These are phyloP conservation scores for Beauveria brongniartii DNA, from an alignment of 2,329 filamentous ascomycete genomes.

Conservation along the genomic window DNA sequence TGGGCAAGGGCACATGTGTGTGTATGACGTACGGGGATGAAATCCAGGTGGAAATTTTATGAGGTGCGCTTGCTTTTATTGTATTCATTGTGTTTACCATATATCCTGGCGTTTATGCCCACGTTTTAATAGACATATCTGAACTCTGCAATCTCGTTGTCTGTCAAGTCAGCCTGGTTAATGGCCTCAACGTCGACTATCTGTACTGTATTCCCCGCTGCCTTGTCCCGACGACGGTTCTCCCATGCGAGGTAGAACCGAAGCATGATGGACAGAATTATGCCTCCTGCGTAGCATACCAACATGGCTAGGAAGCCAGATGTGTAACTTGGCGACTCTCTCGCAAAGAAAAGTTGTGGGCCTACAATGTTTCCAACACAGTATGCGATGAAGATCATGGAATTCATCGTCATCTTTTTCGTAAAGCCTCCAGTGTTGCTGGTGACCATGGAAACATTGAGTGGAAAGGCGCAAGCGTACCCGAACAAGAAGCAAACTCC, in stretches of 20 bases:
- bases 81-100: background rate
- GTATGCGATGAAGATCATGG: conserved; percentile 51
- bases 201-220: background rate
- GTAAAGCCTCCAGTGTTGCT: conserved; percentile 53
- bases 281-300: conserved; percentile 47
- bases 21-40: conserved; percentile 27
- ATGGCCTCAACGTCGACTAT: conserved; percentile 1
- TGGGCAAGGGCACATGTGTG: conserved; percentile 24
- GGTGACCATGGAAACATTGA: conserved; percentile 46
- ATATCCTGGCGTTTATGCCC: background rate
- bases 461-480: conserved; percentile 32
- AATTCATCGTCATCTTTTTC: conserved; percentile 50
- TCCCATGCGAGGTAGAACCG: conserved; percentile 41
- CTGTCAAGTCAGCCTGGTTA: conserved; percentile 38
- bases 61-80: background rate
- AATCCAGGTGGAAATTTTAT: background rate
- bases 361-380: conserved; percentile 53
- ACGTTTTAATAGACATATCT: conserved; percentile 36
- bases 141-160: conserved; percentile 46
- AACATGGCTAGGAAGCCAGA: conserved; percentile 55
- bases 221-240: conserved; percentile 44
- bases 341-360: conserved; percentile 51
- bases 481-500: conserved; percentile 44
- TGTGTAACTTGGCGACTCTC: conserved; percentile 51
- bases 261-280: conserved; percentile 34